Evolutionary conservation across 2,329 filamentous ascomycete species (phyloP).

Genomic region (Xylariaceae sp.): DNA sequence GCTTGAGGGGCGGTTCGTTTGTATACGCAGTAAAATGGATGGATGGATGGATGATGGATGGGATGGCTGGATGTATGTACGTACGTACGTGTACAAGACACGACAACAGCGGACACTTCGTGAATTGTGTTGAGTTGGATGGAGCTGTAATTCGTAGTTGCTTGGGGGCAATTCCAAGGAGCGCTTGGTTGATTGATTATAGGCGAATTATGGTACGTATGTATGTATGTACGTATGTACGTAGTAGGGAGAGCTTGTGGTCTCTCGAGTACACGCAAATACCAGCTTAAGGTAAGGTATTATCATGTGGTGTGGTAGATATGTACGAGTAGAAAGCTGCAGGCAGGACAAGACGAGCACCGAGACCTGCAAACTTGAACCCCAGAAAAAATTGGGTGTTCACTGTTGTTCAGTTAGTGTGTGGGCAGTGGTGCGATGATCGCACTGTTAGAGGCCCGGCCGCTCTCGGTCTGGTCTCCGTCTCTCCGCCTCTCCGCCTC

Average conservation of each 20-base stretch:
- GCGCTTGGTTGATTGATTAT: conserved; percentile 8
- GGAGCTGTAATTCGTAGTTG: too few relatives aligned
- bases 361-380: not conserved
- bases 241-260: conserved; percentile 15
- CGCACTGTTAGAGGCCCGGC: not conserved
- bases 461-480: too few relatives aligned
- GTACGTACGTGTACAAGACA: conserved; percentile 16
- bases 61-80: too few relatives aligned
- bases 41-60: too few relatives aligned
- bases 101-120: conserved; percentile 14
- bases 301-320: conserved; percentile 14
- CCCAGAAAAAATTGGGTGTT: not conserved
- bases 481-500: not conserved
- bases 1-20: conserved; percentile 11
- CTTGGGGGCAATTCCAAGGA: conserved; percentile 5
- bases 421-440: not conserved
- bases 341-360: conserved; percentile 15
- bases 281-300: conserved; percentile 19
- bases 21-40: too few relatives aligned
- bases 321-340: too few relatives aligned
- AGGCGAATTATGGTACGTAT: conserved; percentile 19
- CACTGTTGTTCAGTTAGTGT: not conserved
- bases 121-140: conserved; percentile 11
- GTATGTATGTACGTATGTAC: too few relatives aligned
- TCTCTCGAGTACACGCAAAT: conserved; percentile 14